Conservation (phyloP, 208 protist species). For the Leishmania lainsoni region DNA sequence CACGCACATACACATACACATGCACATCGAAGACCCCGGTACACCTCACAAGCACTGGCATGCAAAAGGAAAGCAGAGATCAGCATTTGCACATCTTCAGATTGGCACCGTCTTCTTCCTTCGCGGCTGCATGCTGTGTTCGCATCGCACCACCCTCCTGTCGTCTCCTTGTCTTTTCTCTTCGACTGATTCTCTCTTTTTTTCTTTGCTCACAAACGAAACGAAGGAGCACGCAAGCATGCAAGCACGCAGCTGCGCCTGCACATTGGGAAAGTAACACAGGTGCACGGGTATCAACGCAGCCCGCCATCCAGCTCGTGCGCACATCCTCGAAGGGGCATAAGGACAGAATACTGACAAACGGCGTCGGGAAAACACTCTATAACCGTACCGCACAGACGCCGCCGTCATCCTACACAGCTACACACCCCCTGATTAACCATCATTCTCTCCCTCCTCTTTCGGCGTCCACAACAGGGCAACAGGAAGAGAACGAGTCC, state of each 20-base stretch:
- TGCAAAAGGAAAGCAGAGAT: neutral
- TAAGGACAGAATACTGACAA: neutral
- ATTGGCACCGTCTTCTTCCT: neutral
- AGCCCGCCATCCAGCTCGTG: neutral
- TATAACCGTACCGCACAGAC: neutral
- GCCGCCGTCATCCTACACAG: neutral
- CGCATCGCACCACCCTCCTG: neutral
- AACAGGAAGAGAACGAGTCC: too few species aligned
- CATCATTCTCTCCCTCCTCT: neutral
- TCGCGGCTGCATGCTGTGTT: neutral
- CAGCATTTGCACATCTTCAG: neutral
- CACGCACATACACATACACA: neutral
- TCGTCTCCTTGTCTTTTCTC: neutral
- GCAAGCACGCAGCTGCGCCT: neutral
- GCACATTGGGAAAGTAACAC: neutral
- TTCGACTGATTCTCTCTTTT: neutral
- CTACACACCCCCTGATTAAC: neutral
- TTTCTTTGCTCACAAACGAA: neutral
- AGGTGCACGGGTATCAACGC: neutral
- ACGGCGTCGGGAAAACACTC: neutral
- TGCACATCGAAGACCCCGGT: too few species aligned
- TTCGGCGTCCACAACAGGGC: neutral
- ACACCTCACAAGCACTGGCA: neutral
- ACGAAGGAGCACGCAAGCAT: neutral
- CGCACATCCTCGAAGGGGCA: neutral